Base-by-base conservation (phyloP, 768 basidiomycete species). In the Nevesoporus exiguus region DNA sequence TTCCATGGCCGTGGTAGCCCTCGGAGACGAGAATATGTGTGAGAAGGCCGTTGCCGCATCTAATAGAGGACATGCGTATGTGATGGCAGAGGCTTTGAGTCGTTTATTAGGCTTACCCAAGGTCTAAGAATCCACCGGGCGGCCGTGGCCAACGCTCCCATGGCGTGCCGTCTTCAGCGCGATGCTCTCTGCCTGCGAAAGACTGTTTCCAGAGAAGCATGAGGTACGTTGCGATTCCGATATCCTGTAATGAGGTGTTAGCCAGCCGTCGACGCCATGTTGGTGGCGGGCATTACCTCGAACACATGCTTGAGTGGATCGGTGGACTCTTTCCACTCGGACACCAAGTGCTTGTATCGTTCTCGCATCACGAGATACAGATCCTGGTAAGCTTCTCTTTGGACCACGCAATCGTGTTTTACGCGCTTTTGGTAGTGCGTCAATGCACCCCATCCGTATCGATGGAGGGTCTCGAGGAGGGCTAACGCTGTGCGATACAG, bases 191-290 rank as follows among this genome's bases (percentile, higher is more conserved):
- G 21, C 15, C 13, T 3, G 36, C 63, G 63, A 83, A 96, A 14
- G 83, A 84, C 33, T 81, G 76, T 62, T 88, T 91, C 96, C 96
- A 98, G 4, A 98, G 73, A 1, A 96, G 78, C 72, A 98, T 92
- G 25, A 98, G 76, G 68, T 90, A 98, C 2, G 93, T 92, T 3
- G 93, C 93, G 40, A 98, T 95, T 15, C 92, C 92, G 33, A 98
- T 92, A 66, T 98, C 96, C 89, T 96, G 61, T 30, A 43, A 34
- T 15, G 37, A 31, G 7, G 31, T 11, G 25, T 55, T 33, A 60
- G 43, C 34, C 21, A 34, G 24, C 9, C 34, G 14, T 21, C 39
- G 10, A 14, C 5, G 39, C 15, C 11, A 19, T 3, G n/a, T 39
- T 29, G n/a, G 5, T 14, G 36, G 40, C 19, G 5, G 2, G 29